A percentile compares a stretch with the other conserved stretches of the same genome.
Evolutionary conservation across 2,329 filamentous ascomycete species (phyloP).

Genomic region (Thielaviopsis euricoi): DNA sequence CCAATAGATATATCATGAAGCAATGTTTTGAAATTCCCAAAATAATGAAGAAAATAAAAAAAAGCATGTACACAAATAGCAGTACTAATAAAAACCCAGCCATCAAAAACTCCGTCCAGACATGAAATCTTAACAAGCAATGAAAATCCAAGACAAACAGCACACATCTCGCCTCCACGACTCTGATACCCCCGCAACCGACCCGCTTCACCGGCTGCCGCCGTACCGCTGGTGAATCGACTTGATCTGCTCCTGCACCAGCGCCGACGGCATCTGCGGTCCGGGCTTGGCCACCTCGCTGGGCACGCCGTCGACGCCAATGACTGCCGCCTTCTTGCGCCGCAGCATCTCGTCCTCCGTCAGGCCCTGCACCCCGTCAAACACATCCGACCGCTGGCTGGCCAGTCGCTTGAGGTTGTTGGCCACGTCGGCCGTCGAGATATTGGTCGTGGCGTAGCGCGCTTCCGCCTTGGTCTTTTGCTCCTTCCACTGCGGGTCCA

Average conservation of each 20-base stretch:
- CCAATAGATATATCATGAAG: no score
- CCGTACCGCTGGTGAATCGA: not conserved
- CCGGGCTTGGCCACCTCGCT: slow-evolving; percentile 8
- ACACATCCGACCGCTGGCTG: slow-evolving; percentile 73
- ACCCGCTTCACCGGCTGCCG: no score
- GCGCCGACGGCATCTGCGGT: slow-evolving; percentile 8
- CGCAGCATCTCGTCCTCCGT: slow-evolving; percentile 58
- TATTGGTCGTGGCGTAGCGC: slow-evolving; percentile 69
- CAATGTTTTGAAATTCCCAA: no score
- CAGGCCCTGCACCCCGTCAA: slow-evolving; percentile 56
- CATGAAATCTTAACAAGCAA: no score
- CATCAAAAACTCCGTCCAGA: no score
- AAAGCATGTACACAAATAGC: no score
- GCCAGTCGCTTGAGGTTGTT: slow-evolving; percentile 92
- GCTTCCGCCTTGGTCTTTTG: slow-evolving; percentile 80
- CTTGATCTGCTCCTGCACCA: not conserved
- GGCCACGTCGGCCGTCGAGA: slow-evolving; percentile 73
- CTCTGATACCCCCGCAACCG: no score
- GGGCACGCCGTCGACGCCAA: slow-evolving; percentile 7
- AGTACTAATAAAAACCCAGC: no score
- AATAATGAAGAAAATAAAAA: no score
- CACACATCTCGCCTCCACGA: no score
- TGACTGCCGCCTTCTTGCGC: slow-evolving; percentile 54
- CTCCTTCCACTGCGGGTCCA: slow-evolving; percentile 91
- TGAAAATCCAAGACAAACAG: no score